Percentiles rank a stretch among this genome's conserved stretches.
Evolutionary conservation across 495 filamentous ascomycete genomes (phyloP).

Genomic region (Choiromyces venosus): DNA sequence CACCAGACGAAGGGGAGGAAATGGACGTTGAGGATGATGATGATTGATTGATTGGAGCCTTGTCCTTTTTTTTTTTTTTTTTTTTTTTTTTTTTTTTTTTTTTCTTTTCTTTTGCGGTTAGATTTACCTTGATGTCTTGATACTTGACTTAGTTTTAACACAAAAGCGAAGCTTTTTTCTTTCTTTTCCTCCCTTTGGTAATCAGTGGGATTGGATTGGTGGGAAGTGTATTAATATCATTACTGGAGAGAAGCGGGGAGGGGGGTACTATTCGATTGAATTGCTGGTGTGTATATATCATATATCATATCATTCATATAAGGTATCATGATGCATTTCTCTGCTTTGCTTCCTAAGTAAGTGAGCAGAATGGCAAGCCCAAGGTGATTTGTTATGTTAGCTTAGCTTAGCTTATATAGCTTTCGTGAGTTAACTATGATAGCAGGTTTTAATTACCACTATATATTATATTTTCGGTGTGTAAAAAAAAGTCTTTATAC

Average conservation of each 20-base stretch:
- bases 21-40: slow-evolving; percentile 43
- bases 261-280: background rate
- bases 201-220: background rate
- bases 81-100: background rate
- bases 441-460: no score
- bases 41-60: slow-evolving; percentile 17
- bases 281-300: background rate
- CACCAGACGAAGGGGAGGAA: slow-evolving; percentile 36
- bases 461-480: no score
- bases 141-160: background rate
- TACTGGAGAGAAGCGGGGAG: background rate
- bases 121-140: background rate
- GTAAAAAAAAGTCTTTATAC: no score
- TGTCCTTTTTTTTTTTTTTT: background rate
- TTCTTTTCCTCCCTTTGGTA: background rate
- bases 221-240: background rate
- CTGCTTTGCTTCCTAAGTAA: background rate
- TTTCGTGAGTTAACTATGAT: no score
- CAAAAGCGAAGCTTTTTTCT: background rate
- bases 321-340: background rate
- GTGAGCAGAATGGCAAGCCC: background rate
- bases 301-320: background rate
- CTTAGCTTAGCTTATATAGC: no score
- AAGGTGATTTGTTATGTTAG: background rate
- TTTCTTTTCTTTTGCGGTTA: background rate